Evolutionary conservation across 2,329 filamentous ascomycete species (phyloP).

Genomic region (Stagonosporopsis vannaccii): DNA sequence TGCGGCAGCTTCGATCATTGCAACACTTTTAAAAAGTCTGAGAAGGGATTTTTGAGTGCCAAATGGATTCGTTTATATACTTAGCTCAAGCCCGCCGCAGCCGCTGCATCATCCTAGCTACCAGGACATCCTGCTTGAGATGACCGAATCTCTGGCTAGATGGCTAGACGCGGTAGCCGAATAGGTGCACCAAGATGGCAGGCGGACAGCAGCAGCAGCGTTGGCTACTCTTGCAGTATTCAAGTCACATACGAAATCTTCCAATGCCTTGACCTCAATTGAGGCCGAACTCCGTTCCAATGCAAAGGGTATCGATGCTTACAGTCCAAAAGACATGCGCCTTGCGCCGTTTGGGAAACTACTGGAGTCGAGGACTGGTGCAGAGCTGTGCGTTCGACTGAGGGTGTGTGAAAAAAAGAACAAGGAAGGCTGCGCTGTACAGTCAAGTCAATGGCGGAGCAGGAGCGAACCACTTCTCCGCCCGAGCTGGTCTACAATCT

Average conservation of each 20-base stretch:
- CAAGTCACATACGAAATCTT: conserved; percentile 13
- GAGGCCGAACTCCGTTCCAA: conserved; percentile 26
- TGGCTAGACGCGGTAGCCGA: neutral
- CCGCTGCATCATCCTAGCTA: neutral
- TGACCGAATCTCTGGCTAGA: conserved; percentile 13
- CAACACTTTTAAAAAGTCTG: no score
- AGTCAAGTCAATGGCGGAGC: conserved; percentile 16
- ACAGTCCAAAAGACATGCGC: conserved; percentile 26
- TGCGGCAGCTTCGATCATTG: no score
- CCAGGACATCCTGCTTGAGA: conserved; percentile 9
- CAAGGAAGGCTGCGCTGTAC: conserved; percentile 13
- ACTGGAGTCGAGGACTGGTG: conserved; percentile 5
- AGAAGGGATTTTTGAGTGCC: neutral
- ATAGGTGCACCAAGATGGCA: neutral
- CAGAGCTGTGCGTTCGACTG: neutral
- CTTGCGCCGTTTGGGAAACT: conserved; percentile 21
- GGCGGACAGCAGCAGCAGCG: neutral
- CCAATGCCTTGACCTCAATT: conserved; percentile 2
- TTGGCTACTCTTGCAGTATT: conserved; percentile 2
- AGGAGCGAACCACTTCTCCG: conserved; percentile 3
- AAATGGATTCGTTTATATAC: neutral
- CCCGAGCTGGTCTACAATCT: conserved; percentile 14
- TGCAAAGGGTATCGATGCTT: conserved; percentile 38
- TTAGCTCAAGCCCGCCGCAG: conserved; percentile 5
- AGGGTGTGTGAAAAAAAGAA: conserved; percentile 2